Evolutionary conservation across 352 stramenopile genomes (phyloP).

Genomic region (Phytopythium kandeliae): DNA sequence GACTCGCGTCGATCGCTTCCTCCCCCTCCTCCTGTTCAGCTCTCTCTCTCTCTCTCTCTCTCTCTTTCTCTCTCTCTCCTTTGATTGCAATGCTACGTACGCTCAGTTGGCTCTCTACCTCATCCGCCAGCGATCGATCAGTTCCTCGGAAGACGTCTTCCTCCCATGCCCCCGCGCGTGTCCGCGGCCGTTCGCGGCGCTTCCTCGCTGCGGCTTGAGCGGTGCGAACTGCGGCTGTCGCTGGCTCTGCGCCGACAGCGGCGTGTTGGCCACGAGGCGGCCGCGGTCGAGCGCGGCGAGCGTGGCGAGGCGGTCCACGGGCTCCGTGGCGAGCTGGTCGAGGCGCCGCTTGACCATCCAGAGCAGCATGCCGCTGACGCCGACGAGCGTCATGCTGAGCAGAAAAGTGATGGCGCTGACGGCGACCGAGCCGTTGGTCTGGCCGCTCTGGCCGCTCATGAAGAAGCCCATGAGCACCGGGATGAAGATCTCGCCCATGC

Average conservation of each 20-base stretch:
- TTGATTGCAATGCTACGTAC: too few species aligned
- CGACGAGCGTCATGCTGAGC: slow-evolving; percentile 60
- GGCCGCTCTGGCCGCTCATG: slow-evolving; percentile 76
- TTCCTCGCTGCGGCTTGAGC: background rate
- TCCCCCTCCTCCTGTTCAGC: too few species aligned
- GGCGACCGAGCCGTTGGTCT: slow-evolving; percentile 61
- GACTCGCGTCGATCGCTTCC: too few species aligned
- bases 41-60: too few species aligned
- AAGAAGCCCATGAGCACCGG: slow-evolving; percentile 86
- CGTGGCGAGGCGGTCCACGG: slow-evolving; percentile 24
- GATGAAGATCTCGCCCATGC: slow-evolving; percentile 81
- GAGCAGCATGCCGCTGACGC: slow-evolving; percentile 59
- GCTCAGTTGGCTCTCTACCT: too few species aligned
- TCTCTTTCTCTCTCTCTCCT: too few species aligned
- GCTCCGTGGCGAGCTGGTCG: slow-evolving; percentile 32
- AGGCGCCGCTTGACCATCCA: slow-evolving; percentile 67
- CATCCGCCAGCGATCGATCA: background rate
- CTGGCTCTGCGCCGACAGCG: background rate
- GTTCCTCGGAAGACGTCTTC: background rate
- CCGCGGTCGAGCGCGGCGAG: slow-evolving; percentile 21
- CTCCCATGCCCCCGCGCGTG: background rate
- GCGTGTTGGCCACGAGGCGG: slow-evolving; percentile 2
- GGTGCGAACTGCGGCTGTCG: background rate
- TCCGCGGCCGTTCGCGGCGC: background rate
- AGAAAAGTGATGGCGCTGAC: slow-evolving; percentile 82